Evolutionary conservation across 352 stramenopile genomes (phyloP), one percentile per base, ranked within the genome.

Genomic region (Aphanomyces cochlioides): DNA sequence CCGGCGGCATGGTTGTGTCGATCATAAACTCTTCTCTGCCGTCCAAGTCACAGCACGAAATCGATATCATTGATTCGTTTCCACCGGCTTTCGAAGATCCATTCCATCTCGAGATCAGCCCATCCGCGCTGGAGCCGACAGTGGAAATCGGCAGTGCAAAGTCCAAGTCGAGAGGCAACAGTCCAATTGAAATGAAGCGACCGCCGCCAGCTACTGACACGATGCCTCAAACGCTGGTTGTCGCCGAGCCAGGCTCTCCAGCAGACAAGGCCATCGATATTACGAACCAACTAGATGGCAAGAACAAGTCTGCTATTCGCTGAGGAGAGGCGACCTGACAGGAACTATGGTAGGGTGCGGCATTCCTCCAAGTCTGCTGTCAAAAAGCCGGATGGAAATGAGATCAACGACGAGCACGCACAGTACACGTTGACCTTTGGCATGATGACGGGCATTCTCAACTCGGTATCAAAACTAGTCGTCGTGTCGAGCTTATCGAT

Each of bases 391-490:
- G 78, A 75, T 36, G 85, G 85, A 38, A 90, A 90, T 56, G 83
- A 90, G 40, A 92, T 92, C 69, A 78, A 92, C 66, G 74, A 84
- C 21, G 75, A 95, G 77, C 96, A 99, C 75, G 95, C 98, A 74
- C 87, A 99, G 72, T 99, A 99, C 79, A 93, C 96, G 53, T 84
- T 99, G 21, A 98, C 96, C 13, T 98, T 99, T 75, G 97, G 97
- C 63, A 98, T 99, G 76, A 99, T 99, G 97, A 95, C 98, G 48
- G 96, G 97, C 21, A 97, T 99, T 65, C 84, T 97, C 47, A 97
- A 97, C 65, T 97, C 93, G 4, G 97, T 98, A 72, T 88, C 57
- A 63, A 47, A 28, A 28, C 28, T 0, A 28, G 28, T 28, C 28
- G 28, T 28, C 28, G 28, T 2, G 2, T 28, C 28, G 28, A 28